phyloP scores from a whole-genome alignment of 2,329 filamentous ascomycete species.

The Diplodia sapinea region DNA sequence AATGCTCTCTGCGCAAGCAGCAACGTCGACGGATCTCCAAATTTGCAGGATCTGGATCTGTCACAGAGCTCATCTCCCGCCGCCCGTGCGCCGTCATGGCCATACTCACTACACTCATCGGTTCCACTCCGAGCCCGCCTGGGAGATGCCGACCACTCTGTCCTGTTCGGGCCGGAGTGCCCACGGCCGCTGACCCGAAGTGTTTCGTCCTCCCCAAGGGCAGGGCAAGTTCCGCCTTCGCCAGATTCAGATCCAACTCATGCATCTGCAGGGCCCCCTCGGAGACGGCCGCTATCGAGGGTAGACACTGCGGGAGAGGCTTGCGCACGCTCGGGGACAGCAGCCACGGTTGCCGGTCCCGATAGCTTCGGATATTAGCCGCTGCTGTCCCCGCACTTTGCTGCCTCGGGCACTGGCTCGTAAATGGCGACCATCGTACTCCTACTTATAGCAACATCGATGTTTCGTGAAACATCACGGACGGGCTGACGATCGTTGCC shows the following conservation, averaged over 20 bases:
- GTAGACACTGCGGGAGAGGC: not conserved
- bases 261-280: not conserved
- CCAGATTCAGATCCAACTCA: not conserved
- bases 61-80: constrained; percentile 20
- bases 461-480: constrained; percentile 4
- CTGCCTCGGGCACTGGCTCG: not conserved
- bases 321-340: not conserved
- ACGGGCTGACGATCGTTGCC: constrained; percentile 18
- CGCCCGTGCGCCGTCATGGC: not conserved
- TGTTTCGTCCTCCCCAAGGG: constrained; percentile 9
- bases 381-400: constrained; percentile 7
- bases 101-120: constrained; percentile 14
- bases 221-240: not conserved
- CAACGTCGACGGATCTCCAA: constrained; percentile 6
- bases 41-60: constrained; percentile 29
- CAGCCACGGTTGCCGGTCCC: not conserved
- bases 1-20: not conserved
- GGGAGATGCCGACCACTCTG: constrained; percentile 15
- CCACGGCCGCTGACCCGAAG: constrained; percentile 1
- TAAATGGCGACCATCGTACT: not conserved
- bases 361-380: constrained; percentile 18
- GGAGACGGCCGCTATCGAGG: not conserved
- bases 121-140: constrained; percentile 2
- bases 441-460: constrained; percentile 19
- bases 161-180: not conserved